Evolutionary conservation across 257 asterid species (phyloP), one percentile per base, ranked within the genome.

Genomic region (Nicotiana sylvestris): DNA sequence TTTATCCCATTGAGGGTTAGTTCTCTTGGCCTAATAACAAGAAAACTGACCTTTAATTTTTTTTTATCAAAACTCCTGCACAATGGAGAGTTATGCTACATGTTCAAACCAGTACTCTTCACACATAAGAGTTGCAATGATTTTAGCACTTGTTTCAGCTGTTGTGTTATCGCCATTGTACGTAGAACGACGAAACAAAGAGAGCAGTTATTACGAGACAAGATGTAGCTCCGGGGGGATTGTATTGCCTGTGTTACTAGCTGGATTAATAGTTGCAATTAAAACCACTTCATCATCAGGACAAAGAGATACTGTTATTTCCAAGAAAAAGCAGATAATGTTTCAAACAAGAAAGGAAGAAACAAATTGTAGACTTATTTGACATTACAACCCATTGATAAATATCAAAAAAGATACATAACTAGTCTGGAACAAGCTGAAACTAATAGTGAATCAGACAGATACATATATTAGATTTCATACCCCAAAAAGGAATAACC

Each of bases 161-260:
- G 30, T 93, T 25, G 76, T 91, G 51, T 93, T 94, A 30, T 93
- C 97, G 3, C 97, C 98, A 0, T 76, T 94, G 55, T 92, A 91
- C 81, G 78, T 85, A 10, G 90, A 72, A 74, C 66, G 86, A 82
- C 87, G 76, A 74, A 88, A 84, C 4, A 88, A 88, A 17, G 56
- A 86, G 82, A 85, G 81, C 68, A 66, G 83, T 29, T 51, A 76
- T 15, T 76, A 74, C 18, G 92, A 90, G 65, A 64, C 83, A 1
- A 85, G 90, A 84, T 91, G 98, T 96, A 89, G 96, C 82, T 88
- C 91, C 21, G 84, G 97, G 3, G 89, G 93, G 27, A 80, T 92
- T 11, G 92, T 94, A 85, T 83, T 92, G 72, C 94, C 95, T 1
- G 89, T 85, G 61, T 87, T 92, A 83, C 92, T 93, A 66, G 89